A percentile compares a stretch with the other conserved stretches of the same genome.
phyloP scores from a whole-genome alignment of 495 filamentous ascomycete species.

The Xylaria palmicola region DNA sequence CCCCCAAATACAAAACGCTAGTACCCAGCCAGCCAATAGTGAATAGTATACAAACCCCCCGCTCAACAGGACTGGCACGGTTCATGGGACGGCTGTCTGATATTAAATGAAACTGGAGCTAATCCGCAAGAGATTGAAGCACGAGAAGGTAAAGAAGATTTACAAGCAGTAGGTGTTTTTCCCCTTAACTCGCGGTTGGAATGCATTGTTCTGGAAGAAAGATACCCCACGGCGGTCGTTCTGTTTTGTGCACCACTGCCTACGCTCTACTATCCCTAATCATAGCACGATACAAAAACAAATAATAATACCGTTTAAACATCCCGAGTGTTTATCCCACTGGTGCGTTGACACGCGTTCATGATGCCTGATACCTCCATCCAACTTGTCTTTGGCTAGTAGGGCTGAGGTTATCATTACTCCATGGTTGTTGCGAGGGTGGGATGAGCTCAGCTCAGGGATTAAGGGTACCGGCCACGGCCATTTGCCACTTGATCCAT shows the following conservation, averaged over 20 bases:
- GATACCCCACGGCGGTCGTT: conserved; percentile 20
- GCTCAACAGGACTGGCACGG: background rate
- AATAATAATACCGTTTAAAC: conserved; percentile 1
- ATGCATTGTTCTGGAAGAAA: conserved; percentile 18
- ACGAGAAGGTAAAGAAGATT: background rate
- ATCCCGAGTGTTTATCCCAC: background rate
- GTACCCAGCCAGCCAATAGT: conserved; percentile 4
- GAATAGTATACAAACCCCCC: background rate
- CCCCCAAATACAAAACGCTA: background rate
- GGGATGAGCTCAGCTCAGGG: background rate
- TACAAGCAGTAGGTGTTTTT: conserved; percentile 4
- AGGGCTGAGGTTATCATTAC: background rate
- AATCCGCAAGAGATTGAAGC: conserved; percentile 9
- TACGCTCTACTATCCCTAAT: background rate
- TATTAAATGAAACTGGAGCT: conserved; percentile 5
- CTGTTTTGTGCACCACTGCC: conserved; percentile 11
- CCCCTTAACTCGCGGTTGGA: conserved; percentile 5
- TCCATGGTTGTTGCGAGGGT: background rate
- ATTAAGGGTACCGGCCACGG: background rate
- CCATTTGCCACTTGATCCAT: background rate
- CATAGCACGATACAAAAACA: conserved; percentile 2
- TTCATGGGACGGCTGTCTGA: background rate
- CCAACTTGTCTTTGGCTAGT: background rate
- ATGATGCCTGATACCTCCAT: background rate
- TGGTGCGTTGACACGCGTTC: background rate